Conservation (phyloP, 768 basidiomycete species). For the Auriscalpium microsporum region DNA sequence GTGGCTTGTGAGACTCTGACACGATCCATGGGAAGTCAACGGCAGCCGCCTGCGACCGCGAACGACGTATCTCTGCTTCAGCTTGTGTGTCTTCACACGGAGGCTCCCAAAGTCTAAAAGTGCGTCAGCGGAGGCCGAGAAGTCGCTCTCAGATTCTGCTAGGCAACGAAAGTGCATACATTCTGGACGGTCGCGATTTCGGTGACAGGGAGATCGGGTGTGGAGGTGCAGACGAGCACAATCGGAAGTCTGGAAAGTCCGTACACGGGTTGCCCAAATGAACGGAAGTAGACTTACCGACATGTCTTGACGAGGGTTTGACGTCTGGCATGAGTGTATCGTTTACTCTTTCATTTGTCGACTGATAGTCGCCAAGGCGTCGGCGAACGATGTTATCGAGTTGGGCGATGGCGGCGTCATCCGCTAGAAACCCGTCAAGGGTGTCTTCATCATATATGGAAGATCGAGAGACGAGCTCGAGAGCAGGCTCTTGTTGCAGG, state of each 20-base stretch:
- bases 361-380: too few species aligned
- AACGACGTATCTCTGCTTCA: slow-evolving; percentile 19
- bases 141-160: neutral
- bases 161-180: neutral
- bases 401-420: too few species aligned
- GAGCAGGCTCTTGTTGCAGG: too few species aligned
- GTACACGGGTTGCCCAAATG: neutral
- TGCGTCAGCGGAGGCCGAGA: neutral
- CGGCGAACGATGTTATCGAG: too few species aligned
- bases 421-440: too few species aligned
- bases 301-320: neutral
- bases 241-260: slow-evolving; percentile 7
- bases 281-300: neutral
- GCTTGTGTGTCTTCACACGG: slow-evolving; percentile 22
- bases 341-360: too few species aligned
- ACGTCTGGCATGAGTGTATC: too few species aligned
- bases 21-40: slow-evolving; percentile 22
- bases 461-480: too few species aligned
- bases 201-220: slow-evolving; percentile 7
- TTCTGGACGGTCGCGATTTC: slow-evolving; percentile 6
- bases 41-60: slow-evolving; percentile 20
- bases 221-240: slow-evolving; percentile 3
- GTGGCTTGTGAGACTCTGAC: slow-evolving; percentile 13
- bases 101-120: slow-evolving; percentile 19
- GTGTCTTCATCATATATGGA: too few species aligned